These are phyloP conservation scores for Arthonia radiata DNA, from an alignment of 495 filamentous ascomycete genomes.

Conservation along the genomic window DNA sequence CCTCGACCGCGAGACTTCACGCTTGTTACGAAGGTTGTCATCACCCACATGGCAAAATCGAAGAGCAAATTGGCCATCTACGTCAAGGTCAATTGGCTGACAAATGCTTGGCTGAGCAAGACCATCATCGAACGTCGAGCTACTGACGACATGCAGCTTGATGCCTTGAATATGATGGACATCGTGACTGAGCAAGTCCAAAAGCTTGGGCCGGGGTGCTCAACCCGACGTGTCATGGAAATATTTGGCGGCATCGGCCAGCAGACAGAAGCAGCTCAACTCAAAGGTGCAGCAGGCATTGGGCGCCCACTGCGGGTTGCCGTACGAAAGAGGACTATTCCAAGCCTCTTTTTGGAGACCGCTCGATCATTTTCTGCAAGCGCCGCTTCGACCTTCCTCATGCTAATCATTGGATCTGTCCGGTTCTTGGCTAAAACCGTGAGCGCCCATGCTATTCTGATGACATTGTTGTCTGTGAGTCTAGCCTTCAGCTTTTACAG, in stretches of 20 bases:
- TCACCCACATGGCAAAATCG: constrained; percentile 76
- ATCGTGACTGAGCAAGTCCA: constrained; percentile 70
- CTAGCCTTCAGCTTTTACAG: constrained; percentile 44
- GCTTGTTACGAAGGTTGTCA: constrained; percentile 73
- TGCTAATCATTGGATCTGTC: constrained; percentile 34
- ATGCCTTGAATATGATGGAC: constrained; percentile 66
- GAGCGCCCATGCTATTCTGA: constrained; percentile 49
- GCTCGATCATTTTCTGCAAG: constrained; percentile 41
- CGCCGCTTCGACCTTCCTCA: constrained; percentile 47
- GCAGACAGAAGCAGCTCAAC: constrained; percentile 39
- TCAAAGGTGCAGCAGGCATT: constrained; percentile 20
- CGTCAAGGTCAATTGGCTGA: constrained; percentile 62
- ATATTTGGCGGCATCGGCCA: constrained; percentile 75
- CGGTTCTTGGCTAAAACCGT: constrained; percentile 37
- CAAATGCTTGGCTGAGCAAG: constrained; percentile 28
- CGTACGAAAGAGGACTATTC: constrained; percentile 36
- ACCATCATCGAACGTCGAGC: constrained; percentile 58
- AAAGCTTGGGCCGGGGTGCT: constrained; percentile 52
- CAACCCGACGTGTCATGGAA: constrained; percentile 71
- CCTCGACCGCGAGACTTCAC: constrained; percentile 58
- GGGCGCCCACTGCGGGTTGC: constrained; percentile 16
- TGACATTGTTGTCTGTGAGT: constrained; percentile 41
- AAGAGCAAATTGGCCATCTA: constrained; percentile 80
- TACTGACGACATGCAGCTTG: constrained; percentile 50
- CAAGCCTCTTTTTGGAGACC: constrained; percentile 44